Percentiles rank a stretch among this genome's conserved stretches.
Evolutionary conservation across 1,284 basidiomycete species (phyloP).

Genomic region (Boletellus deceptivus): DNA sequence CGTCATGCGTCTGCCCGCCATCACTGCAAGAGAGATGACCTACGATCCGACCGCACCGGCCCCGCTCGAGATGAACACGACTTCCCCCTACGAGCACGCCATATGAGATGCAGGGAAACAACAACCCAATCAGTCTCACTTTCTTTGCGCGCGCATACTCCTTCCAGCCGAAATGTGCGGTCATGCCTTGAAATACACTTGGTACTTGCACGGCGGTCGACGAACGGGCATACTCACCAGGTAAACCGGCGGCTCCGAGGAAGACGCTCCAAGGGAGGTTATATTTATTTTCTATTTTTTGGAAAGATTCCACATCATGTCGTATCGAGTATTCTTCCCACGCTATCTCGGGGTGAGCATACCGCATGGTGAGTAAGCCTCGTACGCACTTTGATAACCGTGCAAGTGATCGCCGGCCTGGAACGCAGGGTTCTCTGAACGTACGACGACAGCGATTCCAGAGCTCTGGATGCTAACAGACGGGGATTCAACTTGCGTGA

Average conservation of each 20-base stretch:
- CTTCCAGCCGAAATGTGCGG: conserved; percentile 24
- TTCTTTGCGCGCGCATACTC: conserved; percentile 20
- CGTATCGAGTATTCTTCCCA: conserved; percentile 21
- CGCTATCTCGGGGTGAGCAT: conserved; percentile 7
- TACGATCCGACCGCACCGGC: conserved; percentile 25
- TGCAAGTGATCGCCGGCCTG: conserved; percentile 14
- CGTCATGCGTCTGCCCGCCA: neutral
- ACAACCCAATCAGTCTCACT: neutral
- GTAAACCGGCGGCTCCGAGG: conserved; percentile 13
- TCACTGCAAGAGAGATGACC: neutral
- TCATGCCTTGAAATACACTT: conserved; percentile 12
- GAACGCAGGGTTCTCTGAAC: conserved; percentile 16
- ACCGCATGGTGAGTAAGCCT: neutral
- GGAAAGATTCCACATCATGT: neutral
- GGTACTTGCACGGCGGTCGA: neutral
- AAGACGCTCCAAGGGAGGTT: conserved; percentile 19
- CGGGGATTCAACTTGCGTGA: neutral
- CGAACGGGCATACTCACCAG: neutral
- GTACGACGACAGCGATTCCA: conserved; percentile 16
- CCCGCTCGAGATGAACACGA: conserved; percentile 17
- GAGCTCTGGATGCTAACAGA: conserved; percentile 3
- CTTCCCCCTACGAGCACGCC: conserved; percentile 12
- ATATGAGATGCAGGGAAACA: neutral
- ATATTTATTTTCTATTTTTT: conserved; percentile 19
- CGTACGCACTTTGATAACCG: conserved; percentile 11